Percentiles rank a stretch among this genome's conserved stretches.
These are phyloP conservation scores for Trametes cinnabarina DNA, from an alignment of 768 basidiomycete genomes.

Conservation along the genomic window DNA sequence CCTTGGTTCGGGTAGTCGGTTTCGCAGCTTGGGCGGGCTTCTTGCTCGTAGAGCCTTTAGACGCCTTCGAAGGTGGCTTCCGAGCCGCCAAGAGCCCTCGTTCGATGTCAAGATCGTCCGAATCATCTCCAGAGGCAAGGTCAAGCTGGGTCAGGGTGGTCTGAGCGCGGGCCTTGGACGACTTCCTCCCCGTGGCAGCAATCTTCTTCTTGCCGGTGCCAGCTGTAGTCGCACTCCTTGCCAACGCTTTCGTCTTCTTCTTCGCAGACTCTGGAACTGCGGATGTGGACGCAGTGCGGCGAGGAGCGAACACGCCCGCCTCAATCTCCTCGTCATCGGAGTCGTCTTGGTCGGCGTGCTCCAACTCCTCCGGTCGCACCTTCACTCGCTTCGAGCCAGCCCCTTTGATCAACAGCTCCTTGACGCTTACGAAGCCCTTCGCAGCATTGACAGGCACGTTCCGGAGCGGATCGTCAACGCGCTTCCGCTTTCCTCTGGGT, in stretches of 20 bases:
- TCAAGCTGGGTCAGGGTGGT: conserved; percentile 43
- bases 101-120: conserved; percentile 56
- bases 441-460: conserved; percentile 76
- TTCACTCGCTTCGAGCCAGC: conserved; percentile 44
- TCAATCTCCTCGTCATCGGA: conserved; percentile 69
- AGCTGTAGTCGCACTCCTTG: conserved; percentile 8
- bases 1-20: background rate
- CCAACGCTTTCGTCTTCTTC: conserved; percentile 35
- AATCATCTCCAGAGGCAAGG: conserved; percentile 48
- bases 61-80: background rate
- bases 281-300: conserved; percentile 53
- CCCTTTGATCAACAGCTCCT: conserved; percentile 56
- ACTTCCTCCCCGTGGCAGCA: conserved; percentile 12
- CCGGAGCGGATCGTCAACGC: conserved; percentile 61
- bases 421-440: conserved; percentile 69
- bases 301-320: conserved; percentile 47
- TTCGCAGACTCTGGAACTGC: conserved; percentile 29
- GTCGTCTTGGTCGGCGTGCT: conserved; percentile 62
- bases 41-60: background rate
- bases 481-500: conserved; percentile 53
- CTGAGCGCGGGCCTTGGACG: conserved; percentile 2
- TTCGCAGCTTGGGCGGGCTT: background rate
- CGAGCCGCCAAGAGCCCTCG: conserved; percentile 32
- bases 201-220: conserved; percentile 7
- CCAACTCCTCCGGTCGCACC: conserved; percentile 28